phyloP scores from a whole-genome alignment of 78 protist genomes.

The Dictyostelium discoideum region DNA sequence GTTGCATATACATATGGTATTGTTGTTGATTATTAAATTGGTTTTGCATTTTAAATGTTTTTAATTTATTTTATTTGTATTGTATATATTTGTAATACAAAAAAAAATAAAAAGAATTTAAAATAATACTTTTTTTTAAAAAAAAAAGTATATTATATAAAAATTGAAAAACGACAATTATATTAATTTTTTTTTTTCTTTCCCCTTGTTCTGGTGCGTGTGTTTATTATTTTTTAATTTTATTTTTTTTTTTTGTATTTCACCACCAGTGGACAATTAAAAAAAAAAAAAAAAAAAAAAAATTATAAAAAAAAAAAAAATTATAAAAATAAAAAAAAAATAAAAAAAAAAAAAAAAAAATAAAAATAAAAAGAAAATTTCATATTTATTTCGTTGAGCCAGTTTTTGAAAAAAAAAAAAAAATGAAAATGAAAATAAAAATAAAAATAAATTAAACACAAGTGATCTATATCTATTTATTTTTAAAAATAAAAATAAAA shows the following conservation, averaged over 20 bases:
- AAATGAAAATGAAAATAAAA: too few relatives aligned
- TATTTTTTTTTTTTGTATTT: background rate
- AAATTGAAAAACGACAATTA: background rate
- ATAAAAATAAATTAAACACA: too few relatives aligned
- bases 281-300: background rate
- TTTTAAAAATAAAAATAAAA: too few relatives aligned
- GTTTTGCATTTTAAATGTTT: background rate
- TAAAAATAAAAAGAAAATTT: background rate
- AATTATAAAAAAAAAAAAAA: background rate
- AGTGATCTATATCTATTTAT: too few relatives aligned
- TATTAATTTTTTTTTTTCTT: background rate
- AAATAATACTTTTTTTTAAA: background rate
- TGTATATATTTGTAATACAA: too few relatives aligned
- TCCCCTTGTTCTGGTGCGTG: background rate
- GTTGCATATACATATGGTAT: slow-evolving; percentile 1
- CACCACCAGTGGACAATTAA: background rate
- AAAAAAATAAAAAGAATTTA: background rate
- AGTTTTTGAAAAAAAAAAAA: background rate
- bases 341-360: background rate
- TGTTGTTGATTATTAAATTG: slow-evolving; percentile 5
- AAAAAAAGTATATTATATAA: background rate
- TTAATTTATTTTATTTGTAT: background rate
- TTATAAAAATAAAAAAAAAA: background rate
- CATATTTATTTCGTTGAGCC: background rate
- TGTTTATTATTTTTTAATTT: background rate